A percentile compares a stretch with the other conserved stretches of the same genome.
phyloP scores from a whole-genome alignment of 2,329 filamentous ascomycete species.

The Arthroderma sp. region DNA sequence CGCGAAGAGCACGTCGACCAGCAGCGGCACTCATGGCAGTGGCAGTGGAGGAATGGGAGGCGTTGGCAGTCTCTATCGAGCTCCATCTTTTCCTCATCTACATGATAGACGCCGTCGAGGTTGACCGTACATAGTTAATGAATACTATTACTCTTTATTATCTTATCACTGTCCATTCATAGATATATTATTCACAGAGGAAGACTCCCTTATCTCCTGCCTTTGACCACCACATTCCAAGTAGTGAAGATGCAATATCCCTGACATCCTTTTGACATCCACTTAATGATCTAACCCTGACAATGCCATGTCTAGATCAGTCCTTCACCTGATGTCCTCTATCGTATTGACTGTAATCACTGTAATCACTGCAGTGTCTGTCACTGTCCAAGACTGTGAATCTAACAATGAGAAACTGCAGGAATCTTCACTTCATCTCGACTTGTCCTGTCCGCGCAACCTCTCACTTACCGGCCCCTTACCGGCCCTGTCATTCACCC shows the following conservation, averaged over 20 bases:
- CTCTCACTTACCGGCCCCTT: not conserved
- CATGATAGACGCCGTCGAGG: not conserved
- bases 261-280: too few relatives aligned
- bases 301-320: not conserved
- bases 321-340: not conserved
- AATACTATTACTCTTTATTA: not conserved
- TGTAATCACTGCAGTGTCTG: not conserved
- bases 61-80: slow-evolving; percentile 21
- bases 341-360: not conserved
- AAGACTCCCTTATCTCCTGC: not conserved
- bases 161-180: not conserved
- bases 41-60: slow-evolving; percentile 20
- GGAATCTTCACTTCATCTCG: not conserved
- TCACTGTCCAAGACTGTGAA: not conserved
- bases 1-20: slow-evolving; percentile 28
- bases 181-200: not conserved
- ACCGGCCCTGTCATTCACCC: not conserved
- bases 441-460: not conserved
- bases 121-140: not conserved
- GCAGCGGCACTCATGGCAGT: slow-evolving; percentile 19
- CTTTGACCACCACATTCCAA: too few relatives aligned
- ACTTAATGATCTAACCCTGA: too few relatives aligned
- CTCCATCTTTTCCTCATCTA: slow-evolving; percentile 16
- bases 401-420: not conserved
- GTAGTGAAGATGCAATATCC: too few relatives aligned